phyloP scores from a whole-genome alignment of 768 basidiomycete genomes.

The Lanmaoa pseudosensibilis region DNA sequence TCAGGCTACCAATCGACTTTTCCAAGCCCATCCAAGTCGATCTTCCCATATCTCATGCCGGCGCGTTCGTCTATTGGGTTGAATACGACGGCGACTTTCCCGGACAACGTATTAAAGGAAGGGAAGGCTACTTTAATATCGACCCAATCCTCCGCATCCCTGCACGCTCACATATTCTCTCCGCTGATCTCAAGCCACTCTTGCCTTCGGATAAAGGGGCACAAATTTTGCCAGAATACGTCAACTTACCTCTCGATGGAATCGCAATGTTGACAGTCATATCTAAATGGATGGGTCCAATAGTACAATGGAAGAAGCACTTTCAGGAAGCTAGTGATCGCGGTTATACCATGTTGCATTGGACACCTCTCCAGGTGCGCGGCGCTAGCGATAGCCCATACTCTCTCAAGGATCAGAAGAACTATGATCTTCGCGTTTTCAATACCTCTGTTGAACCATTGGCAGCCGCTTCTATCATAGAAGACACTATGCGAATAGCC shows the following conservation, averaged over 20 bases:
- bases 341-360: conserved; percentile 98
- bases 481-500: conserved; percentile 65
- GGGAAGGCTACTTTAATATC: conserved; percentile 94
- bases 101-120: conserved; percentile 70
- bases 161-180: conserved; percentile 72
- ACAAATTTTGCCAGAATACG: conserved; percentile 46
- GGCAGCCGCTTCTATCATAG: conserved; percentile 56
- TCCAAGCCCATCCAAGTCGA: conserved; percentile 92
- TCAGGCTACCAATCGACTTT: conserved; percentile 80
- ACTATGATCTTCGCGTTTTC: conserved; percentile 79
- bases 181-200: conserved; percentile 50
- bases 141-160: conserved; percentile 84
- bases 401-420: conserved; percentile 85
- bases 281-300: conserved; percentile 97
- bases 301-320: conserved; percentile 72
- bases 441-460: conserved; percentile 40
- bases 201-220: conserved; percentile 54
- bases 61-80: conserved; percentile 93
- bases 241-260: conserved; percentile 83
- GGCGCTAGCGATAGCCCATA: conserved; percentile 92
- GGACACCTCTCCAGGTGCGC: conserved; percentile 90
- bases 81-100: conserved; percentile 73
- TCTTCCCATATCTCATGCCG: conserved; percentile 94
- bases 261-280: conserved; percentile 87
- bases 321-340: conserved; percentile 83